Base-by-base conservation (phyloP, 495 filamentous ascomycete species). In the Monascus purpureus region DNA sequence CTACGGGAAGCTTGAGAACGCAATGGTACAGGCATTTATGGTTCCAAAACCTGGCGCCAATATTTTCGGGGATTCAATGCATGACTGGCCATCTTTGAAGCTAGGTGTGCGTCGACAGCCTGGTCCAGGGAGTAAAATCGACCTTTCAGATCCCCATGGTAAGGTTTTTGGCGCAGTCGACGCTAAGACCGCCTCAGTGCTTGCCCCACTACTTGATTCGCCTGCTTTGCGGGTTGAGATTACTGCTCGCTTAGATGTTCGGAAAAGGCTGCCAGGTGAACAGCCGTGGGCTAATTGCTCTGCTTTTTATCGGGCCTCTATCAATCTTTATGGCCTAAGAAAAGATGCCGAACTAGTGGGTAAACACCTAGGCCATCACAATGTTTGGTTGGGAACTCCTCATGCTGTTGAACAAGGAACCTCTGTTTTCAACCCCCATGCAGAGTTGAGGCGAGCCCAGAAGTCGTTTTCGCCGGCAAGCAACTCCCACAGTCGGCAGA, bases 261-360 rank as follows among this genome's bases (percentile, higher is more conserved):
- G 83, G 35, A 68, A 59, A 19, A 75, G 69, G 31, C 38, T 57
- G 12, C 49, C 49, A 0, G 59, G 55, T 23, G 80, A 93, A 43
- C 44, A 55, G 17, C 57, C 70, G 2, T 72, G 78, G 31, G 59
- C 66, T 1, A 50, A 55, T 4, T 63, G 63, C 15, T 74, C 73
- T 1, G 38, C 48, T 3, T 40, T 58, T 2, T 72, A 77, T 28
- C 57, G 59, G 8, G 57, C 82, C 8, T 73, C 75, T 5, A 56
- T 94, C 32, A 80, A 80, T 44, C 42, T 96, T 1, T 94, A 92
- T 44, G 85, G 83, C 0, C 75, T 78, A n/a, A 62, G 74, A 9
- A 77, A 74, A 39, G 66, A 66, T 33, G 76, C 70, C 13, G 47
- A 49, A 2, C 41, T 57, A 4, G 64, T 94, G 25, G 90, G 81